Evolutionary conservation across 257 asterid species (phyloP).

Genomic region (Ballota nigra): DNA sequence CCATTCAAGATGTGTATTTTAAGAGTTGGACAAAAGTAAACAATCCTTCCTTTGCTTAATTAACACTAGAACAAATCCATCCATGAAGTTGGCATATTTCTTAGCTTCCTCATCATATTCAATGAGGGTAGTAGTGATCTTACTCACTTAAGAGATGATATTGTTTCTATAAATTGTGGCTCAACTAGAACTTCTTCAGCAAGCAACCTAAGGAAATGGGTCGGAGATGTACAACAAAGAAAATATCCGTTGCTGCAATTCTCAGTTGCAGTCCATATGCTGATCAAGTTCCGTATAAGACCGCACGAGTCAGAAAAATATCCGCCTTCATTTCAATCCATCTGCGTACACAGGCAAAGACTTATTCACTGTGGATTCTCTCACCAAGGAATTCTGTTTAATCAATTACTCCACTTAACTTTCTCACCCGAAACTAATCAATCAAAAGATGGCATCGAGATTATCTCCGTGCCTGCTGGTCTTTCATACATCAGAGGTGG

Average conservation of each 20-base stretch:
- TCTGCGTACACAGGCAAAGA: conserved; percentile 20
- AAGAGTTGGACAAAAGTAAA: too few species aligned
- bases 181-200: conserved; percentile 27
- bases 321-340: conserved; percentile 24
- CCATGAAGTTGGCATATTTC: too few species aligned
- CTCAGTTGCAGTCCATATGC: conserved; percentile 24
- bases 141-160: conserved; percentile 7
- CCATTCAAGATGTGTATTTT: too few species aligned
- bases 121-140: background rate
- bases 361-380: conserved; percentile 12
- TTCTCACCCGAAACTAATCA: conserved; percentile 14
- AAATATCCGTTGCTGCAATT: conserved; percentile 10
- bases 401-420: background rate
- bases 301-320: conserved; percentile 28
- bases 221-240: conserved; percentile 17
- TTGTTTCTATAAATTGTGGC: conserved; percentile 45
- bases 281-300: conserved; percentile 26
- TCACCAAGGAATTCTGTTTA: conserved; percentile 22
- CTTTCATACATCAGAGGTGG: conserved; percentile 12
- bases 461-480: conserved; percentile 13
- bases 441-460: conserved; percentile 22
- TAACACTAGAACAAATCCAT: too few species aligned
- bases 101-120: conserved; percentile 17
- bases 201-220: conserved; percentile 35
- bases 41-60: too few species aligned